Conservation (phyloP, 2,329 filamentous ascomycete species). For the Fusarium sp. region DNA sequence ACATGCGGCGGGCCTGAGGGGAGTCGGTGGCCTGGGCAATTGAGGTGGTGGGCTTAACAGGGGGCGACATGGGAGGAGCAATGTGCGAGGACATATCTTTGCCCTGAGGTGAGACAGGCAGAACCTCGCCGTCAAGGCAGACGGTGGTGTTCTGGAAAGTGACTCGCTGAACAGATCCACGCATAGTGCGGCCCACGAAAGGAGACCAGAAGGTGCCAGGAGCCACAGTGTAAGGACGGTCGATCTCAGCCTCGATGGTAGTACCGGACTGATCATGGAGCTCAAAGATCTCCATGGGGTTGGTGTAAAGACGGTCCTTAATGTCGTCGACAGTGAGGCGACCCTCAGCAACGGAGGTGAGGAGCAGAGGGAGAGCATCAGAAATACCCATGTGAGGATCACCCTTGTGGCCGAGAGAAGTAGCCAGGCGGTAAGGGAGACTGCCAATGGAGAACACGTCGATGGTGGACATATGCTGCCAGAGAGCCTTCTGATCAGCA, state of each 20-base stretch:
- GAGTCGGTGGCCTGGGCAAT: constrained; percentile 52
- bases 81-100: constrained; percentile 81
- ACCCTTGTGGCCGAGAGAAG: constrained; percentile 61
- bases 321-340: constrained; percentile 80
- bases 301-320: constrained; percentile 76
- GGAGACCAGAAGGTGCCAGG: constrained; percentile 70
- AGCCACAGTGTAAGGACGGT: constrained; percentile 73
- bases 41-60: constrained; percentile 63
- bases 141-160: constrained; percentile 80
- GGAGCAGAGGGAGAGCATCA: constrained; percentile 78
- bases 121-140: constrained; percentile 75
- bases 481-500: constrained; percentile 77
- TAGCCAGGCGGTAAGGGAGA: constrained; percentile 79
- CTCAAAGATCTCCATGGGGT: constrained; percentile 84
- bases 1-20: constrained; percentile 49
- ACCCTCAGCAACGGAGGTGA: constrained; percentile 80
- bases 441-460: constrained; percentile 85
- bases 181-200: constrained; percentile 75
- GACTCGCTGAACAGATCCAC: constrained; percentile 78
- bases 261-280: constrained; percentile 82
- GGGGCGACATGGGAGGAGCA: constrained; percentile 66
- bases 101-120: constrained; percentile 68
- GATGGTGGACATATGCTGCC: constrained; percentile 78
- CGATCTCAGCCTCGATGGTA: constrained; percentile 79
- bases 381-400: constrained; percentile 75